phyloP scores from a whole-genome alignment of 306 rosid genomes.

The Dalbergia oliveri region DNA sequence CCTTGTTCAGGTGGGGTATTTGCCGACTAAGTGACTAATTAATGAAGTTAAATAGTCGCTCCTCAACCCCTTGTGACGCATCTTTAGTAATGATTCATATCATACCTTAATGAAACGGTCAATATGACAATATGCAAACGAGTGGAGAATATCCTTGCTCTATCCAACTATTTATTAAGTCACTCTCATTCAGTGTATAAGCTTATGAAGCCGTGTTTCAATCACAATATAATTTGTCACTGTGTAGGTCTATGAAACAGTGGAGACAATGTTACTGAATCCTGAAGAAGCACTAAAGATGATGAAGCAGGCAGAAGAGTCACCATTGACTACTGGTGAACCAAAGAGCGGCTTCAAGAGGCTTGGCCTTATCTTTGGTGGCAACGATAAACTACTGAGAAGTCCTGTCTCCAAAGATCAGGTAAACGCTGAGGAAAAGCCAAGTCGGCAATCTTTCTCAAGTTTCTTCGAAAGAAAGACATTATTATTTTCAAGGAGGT shows the following conservation, averaged over 20 bases:
- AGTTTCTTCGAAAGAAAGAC: slow-evolving; percentile 87
- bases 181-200: slow-evolving; percentile 1
- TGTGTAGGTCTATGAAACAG: slow-evolving; percentile 85
- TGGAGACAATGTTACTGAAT: slow-evolving; percentile 81
- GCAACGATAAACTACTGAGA: slow-evolving; percentile 64
- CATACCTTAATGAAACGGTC: slow-evolving; percentile 26
- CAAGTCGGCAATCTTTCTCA: slow-evolving; percentile 70
- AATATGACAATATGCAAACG: neutral
- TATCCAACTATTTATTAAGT: slow-evolving; percentile 14
- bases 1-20: slow-evolving; percentile 77
- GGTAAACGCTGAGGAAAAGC: slow-evolving; percentile 53
- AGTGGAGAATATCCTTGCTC: slow-evolving; percentile 25
- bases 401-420: slow-evolving; percentile 58
- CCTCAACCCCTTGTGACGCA: slow-evolving; percentile 5
- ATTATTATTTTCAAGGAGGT: slow-evolving; percentile 79
- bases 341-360: slow-evolving; percentile 71
- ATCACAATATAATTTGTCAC: slow-evolving; percentile 20
- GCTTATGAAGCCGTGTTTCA: neutral
- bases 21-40: slow-evolving; percentile 30
- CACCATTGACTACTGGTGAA: slow-evolving; percentile 50
- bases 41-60: slow-evolving; percentile 20
- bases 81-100: slow-evolving; percentile 8
- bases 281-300: slow-evolving; percentile 82
- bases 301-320: slow-evolving; percentile 78
- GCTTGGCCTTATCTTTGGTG: slow-evolving; percentile 75